Evolutionary conservation across 2,329 filamentous ascomycete species (phyloP), one percentile per base, ranked within the genome.

Genomic region (Xylariaceae sp.): DNA sequence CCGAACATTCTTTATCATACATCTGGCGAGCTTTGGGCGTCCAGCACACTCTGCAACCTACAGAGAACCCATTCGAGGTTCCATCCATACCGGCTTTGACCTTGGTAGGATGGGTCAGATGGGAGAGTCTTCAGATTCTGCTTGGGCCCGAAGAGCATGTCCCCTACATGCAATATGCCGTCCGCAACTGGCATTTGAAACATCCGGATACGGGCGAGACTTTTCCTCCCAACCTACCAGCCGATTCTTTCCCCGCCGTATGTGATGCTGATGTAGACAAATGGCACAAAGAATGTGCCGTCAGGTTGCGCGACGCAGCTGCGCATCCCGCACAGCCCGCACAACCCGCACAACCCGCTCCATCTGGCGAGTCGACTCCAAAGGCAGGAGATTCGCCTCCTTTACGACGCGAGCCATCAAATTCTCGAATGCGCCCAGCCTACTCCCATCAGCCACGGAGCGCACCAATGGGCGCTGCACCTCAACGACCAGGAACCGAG

Each of bases 11-110:
- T 39, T 84, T 99, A 55, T 94, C 91, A 27, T 95, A 90, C 71
- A 94, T 96, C 57, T 97, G 95, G 77, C 87, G 90, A 63, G 88
- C 88, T 7, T 82, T 95, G 45, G 94, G 92, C 59, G 96, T 92
- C 66, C 87, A 90, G 61, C 92, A 97, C 70, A 85, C 83, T 44
- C 77, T 97, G 27, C 51, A 54, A 15, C 88, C 95, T 1, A 81
- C 82, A 42, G 80, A 82, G 36, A 78, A 85, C 60, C 81, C 89
- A 55, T 96, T 88, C 66, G 80, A 79, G 3, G 75, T 84, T 1
- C 94, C 92, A 0, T 83, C 80, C 0, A 80, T 96, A 39, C 94
- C 94, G 0, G 89, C 90, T 12, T 73, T 99, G 48, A 95, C 92
- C 33, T 76, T 80, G 0, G 81, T 83, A 62, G 94, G 94, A 38